Percentiles rank a stretch among this genome's conserved stretches.
These are phyloP conservation scores for Coriaria nepalensis DNA, from an alignment of 306 rosid genomes.

Conservation along the genomic window DNA sequence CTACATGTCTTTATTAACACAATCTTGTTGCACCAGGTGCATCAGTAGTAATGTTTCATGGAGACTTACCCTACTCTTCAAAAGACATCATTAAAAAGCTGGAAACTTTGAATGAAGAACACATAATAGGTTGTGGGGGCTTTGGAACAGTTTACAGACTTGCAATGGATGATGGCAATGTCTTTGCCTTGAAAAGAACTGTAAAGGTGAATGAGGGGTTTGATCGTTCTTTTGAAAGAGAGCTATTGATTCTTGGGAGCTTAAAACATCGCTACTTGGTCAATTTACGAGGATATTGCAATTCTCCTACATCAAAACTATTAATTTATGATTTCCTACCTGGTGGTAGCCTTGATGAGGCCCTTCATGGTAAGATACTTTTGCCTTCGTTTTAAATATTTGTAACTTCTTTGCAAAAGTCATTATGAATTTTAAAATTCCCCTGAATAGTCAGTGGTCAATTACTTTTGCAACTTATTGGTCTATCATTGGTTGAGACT, in stretches of 20 bases:
- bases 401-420: not conserved
- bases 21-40: slow-evolving; percentile 51
- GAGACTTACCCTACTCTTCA: slow-evolving; percentile 95
- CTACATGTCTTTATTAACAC: slow-evolving; percentile 14
- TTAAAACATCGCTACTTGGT: slow-evolving; percentile 93
- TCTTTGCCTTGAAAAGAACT: slow-evolving; percentile 88
- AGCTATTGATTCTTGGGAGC: slow-evolving; percentile 97
- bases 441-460: no score
- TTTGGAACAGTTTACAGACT: slow-evolving; percentile 94
- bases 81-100: slow-evolving; percentile 92
- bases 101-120: slow-evolving; percentile 83
- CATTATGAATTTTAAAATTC: not conserved
- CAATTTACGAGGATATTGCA: slow-evolving; percentile 93
- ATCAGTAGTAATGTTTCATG: slow-evolving; percentile 92
- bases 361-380: slow-evolving; percentile 69
- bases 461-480: no score
- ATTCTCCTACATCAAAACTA: slow-evolving; percentile 90
- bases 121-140: slow-evolving; percentile 89
- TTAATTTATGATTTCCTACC: slow-evolving; percentile 86
- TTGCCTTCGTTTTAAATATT: slow-evolving; percentile 10
- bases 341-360: slow-evolving; percentile 96
- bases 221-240: slow-evolving; percentile 95
- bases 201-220: slow-evolving; percentile 84
- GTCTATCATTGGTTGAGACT: no score
- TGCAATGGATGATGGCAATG: slow-evolving; percentile 94